Evolutionary conservation across 805 yeast genomes (phyloP), one percentile per base, ranked within the genome.

Genomic region (Ogataea populi-albae): DNA sequence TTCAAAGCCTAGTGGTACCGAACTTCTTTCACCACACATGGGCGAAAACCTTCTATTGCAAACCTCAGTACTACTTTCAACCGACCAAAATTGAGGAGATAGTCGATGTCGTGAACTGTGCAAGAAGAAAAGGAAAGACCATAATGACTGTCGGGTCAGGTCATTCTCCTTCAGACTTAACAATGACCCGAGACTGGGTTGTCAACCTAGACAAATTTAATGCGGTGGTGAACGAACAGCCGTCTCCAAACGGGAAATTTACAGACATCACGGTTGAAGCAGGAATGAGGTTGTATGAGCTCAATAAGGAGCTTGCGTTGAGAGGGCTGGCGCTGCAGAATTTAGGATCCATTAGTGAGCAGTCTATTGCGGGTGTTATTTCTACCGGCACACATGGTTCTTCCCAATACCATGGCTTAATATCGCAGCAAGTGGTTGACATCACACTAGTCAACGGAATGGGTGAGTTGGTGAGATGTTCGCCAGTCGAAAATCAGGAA

Each of bases 381-480:
- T 83, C 95, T 2, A 91, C 98, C 0, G 98, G 98, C 19, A 88
- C 98, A 0, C 98, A 91, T 55, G 98, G 98, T 6, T 84, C 97
- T 0, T 81, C 95, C 7, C 94, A 91, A 26, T 86, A 73, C 57
- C 98, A 93, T 53, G 97, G 98, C 1, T 68, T 89, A 23, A 84
- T 91, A 2, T 77, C 93, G 6, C 91, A 87, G 50, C 96, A 88
- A 59, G 72, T 86, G 43, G 97, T 91, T 3, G 76, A 79, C 45
- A 59, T 91, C 39, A 79, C 85, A 7, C 58, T 91, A 20, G 77
- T 89, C 39, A 78, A 83, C 47, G 86, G 93, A 30, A 64, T 69
- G 38, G 98, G 97, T 27, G 77, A 86, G 43, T 50, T 81, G 11
- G 66, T 86, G 16, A 69, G 69, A 25, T 82, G 88, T 48, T 79